Conservation (phyloP, 225 moss, liverwort and hornwort genomes). For the Asterella californica region DNA sequence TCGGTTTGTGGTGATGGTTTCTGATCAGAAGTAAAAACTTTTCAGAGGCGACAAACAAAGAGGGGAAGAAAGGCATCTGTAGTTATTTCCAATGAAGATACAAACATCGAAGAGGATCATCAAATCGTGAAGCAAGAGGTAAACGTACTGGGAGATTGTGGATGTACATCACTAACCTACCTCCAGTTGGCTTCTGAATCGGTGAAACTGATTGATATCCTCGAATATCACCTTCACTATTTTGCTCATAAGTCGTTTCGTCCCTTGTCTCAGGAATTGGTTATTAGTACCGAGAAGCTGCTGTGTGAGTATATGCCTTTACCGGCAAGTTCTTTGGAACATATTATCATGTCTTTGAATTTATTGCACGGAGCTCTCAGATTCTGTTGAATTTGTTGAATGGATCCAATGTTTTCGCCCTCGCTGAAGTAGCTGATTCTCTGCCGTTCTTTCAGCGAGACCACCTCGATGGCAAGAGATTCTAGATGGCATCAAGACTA, state of each 20-base stretch:
- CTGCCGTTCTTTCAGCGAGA: conserved; percentile 12
- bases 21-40: not conserved
- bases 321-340: not conserved
- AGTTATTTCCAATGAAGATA: conserved; percentile 17
- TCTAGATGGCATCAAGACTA: conserved; percentile 38
- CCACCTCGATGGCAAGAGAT: conserved; percentile 43
- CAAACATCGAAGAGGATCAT: not conserved
- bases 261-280: conserved; percentile 6
- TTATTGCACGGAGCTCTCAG: not conserved
- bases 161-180: not conserved
- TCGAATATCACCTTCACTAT: not conserved
- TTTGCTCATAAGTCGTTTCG: not conserved
- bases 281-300: conserved; percentile 2
- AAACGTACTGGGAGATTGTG: not conserved
- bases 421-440: not conserved
- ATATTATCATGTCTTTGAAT: not conserved
- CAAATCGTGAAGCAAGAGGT: conserved; percentile 26
- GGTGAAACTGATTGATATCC: not conserved
- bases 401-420: too few relatives aligned
- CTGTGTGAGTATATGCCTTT: conserved; percentile 1
- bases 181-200: not conserved
- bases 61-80: conserved; percentile 17
- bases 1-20: not conserved
- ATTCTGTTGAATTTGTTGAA: not conserved
- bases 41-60: conserved; percentile 24